Evolutionary conservation across 306 rosid species (phyloP).

Genomic region (Rubus idaeus): DNA sequence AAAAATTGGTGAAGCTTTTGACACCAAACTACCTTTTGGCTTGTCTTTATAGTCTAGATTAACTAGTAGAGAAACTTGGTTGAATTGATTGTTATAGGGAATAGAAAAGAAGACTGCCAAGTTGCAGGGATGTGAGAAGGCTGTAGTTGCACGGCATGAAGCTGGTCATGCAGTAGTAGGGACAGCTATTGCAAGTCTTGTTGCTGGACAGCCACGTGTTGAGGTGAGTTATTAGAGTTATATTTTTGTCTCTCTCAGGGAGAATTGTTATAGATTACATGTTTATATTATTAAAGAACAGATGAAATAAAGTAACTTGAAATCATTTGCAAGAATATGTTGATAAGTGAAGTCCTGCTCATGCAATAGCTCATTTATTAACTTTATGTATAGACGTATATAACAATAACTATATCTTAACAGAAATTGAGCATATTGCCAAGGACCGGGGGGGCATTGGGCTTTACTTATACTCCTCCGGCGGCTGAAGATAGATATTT

Average conservation of each 20-base stretch:
- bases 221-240: conserved; percentile 51
- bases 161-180: conserved; percentile 99
- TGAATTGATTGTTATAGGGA: conserved; percentile 59
- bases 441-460: conserved; percentile 96
- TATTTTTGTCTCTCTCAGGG: not conserved
- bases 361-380: not conserved
- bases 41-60: too few relatives aligned
- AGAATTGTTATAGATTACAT: too few relatives aligned
- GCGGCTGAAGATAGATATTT: conserved; percentile 89
- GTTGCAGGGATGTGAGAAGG: conserved; percentile 89
- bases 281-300: not conserved
- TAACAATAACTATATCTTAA: conserved; percentile 8
- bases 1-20: too few relatives aligned
- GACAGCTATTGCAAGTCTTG: conserved; percentile 92
- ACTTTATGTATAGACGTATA: not conserved
- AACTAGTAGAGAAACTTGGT: conserved; percentile 31
- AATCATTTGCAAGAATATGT: not conserved
- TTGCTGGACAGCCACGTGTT: conserved; percentile 92
- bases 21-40: too few relatives aligned
- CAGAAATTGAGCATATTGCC: conserved; percentile 98
- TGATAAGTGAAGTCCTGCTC: not conserved
- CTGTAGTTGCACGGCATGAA: conserved; percentile 98
- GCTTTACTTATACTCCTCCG: conserved; percentile 93
- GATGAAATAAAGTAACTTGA: not conserved
- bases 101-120: conserved; percentile 95